A percentile compares a stretch with the other conserved stretches of the same genome.
Conservation (phyloP, 768 basidiomycete species). For the Candolleomyces aberdarensis region DNA sequence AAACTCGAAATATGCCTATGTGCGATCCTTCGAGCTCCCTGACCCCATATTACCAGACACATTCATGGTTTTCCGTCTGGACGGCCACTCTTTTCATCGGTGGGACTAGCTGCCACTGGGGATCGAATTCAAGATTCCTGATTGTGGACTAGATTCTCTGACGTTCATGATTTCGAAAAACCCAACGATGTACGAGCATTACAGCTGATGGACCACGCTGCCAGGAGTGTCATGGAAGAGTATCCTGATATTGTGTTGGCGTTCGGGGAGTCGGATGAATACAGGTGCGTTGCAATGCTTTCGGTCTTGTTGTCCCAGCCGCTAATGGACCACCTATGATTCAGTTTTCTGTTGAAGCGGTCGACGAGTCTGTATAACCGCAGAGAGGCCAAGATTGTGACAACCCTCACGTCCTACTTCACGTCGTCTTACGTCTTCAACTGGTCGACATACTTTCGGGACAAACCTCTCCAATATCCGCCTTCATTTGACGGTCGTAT, state of each 20-base stretch:
- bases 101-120: constrained; percentile 24
- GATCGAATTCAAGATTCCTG: not conserved
- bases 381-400: constrained; percentile 81
- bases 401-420: constrained; percentile 81
- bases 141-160: constrained; percentile 64
- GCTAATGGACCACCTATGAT: not conserved
- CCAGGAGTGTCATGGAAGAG: constrained; percentile 74
- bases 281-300: constrained; percentile 53
- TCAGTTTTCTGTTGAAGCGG: constrained; percentile 83
- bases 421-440: constrained; percentile 87
- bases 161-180: constrained; percentile 77
- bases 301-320: not conserved
- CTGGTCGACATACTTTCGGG: constrained; percentile 80
- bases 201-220: constrained; percentile 89
- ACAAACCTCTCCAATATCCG: constrained; percentile 69
- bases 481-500: constrained; percentile 93
- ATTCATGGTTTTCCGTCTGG: constrained; percentile 82
- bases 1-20: constrained; percentile 89
- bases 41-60: constrained; percentile 83
- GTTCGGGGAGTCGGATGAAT: constrained; percentile 98
- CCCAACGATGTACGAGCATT: constrained; percentile 91
- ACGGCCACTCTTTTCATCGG: constrained; percentile 95
- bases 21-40: constrained; percentile 83
- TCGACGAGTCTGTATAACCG: constrained; percentile 80
- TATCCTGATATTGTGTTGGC: constrained; percentile 82